Evolutionary conservation across 768 basidiomycete genomes (phyloP), one percentile per base, ranked within the genome.

Genomic region (Termitomyces sp.): DNA sequence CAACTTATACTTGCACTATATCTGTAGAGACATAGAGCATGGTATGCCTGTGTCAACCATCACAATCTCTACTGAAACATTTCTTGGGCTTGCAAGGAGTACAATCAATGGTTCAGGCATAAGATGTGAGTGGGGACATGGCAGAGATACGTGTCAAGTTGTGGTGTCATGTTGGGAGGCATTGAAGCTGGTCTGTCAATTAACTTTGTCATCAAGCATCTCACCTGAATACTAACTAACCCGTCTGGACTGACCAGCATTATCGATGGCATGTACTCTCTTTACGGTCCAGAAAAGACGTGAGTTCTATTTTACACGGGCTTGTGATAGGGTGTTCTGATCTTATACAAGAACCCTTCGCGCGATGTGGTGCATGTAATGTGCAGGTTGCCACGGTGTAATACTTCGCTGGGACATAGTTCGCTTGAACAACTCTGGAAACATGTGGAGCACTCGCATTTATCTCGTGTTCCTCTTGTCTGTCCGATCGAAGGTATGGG

Each of bases 121-220:
- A 21, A 63, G 42, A 55, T 65, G 64, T 56, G 64, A 65, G 28
- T 65, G 64, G 64, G 45, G 49, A 5, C 42, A 44, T 58, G 60
- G 62, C 35, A 55, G 51, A 51, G 46, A 60, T 35, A 11, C 44
- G 17, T 64, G 64, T 35, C 54, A 54, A 43, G 62, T 55, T 52
- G 42, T 60, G 15, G 46, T 51, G 5, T 54, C 53, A 28, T 64
- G 59, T 50, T 64, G 58, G 57, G 58, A 61, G 38, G 47, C 59
- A 28, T 34, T 64, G 38, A 57, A 28, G 43, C 45, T 59, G 63
- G 63, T 64, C 37, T 58, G 63, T 62, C 32, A 28, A 60, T 24
- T 10, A 22, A 55, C 24, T 38, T 35, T 46, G 28, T 14, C 57
- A 19, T 43, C 38, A 50, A 58, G 51, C 48, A 54, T 21, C 5